Percentiles rank a stretch among this genome's conserved stretches.
Conservation (phyloP, 1,284 basidiomycete genomes). For the Coriolopsis trogii region DNA sequence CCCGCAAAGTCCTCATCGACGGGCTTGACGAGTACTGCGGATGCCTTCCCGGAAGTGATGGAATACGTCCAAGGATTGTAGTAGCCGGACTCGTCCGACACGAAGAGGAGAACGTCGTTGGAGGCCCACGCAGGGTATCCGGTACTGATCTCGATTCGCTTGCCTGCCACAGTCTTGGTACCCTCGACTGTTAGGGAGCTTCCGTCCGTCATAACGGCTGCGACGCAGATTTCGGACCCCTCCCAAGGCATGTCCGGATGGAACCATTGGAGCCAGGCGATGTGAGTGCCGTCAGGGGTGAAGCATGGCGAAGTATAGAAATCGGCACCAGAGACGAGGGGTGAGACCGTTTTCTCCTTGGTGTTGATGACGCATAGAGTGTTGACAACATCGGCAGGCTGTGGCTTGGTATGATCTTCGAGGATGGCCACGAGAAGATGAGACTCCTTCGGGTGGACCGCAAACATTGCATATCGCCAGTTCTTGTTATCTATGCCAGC, state of each 20-base stretch:
- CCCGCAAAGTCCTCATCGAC: slow-evolving; percentile 59
- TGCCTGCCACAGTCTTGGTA: slow-evolving; percentile 48
- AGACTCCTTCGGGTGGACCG: slow-evolving; percentile 47
- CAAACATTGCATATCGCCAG: slow-evolving; percentile 60
- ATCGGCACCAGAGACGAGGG: slow-evolving; percentile 59
- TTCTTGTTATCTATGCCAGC: slow-evolving; percentile 51
- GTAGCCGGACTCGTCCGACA: slow-evolving; percentile 69
- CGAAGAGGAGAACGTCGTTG: slow-evolving; percentile 63
- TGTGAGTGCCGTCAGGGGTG: slow-evolving; percentile 64
- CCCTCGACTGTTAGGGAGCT: slow-evolving; percentile 37
- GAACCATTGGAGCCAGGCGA: slow-evolving; percentile 76
- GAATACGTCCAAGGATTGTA: slow-evolving; percentile 69
- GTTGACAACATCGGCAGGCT: slow-evolving; percentile 57
- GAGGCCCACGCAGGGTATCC: slow-evolving; percentile 64
- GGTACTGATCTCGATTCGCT: slow-evolving; percentile 48
- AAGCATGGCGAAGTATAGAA: slow-evolving; percentile 69
- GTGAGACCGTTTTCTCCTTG: slow-evolving; percentile 40
- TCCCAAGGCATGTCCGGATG: slow-evolving; percentile 88
- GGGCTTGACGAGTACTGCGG: slow-evolving; percentile 48
- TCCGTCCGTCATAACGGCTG: slow-evolving; percentile 37
- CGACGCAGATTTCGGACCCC: slow-evolving; percentile 62
- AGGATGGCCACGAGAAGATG: slow-evolving; percentile 56
- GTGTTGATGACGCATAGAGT: slow-evolving; percentile 60
- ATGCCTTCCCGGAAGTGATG: slow-evolving; percentile 36
- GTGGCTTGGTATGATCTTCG: slow-evolving; percentile 70